Evolutionary conservation across 2,329 filamentous ascomycete species (phyloP).

Genomic region (Fonsecaea pugnacius): DNA sequence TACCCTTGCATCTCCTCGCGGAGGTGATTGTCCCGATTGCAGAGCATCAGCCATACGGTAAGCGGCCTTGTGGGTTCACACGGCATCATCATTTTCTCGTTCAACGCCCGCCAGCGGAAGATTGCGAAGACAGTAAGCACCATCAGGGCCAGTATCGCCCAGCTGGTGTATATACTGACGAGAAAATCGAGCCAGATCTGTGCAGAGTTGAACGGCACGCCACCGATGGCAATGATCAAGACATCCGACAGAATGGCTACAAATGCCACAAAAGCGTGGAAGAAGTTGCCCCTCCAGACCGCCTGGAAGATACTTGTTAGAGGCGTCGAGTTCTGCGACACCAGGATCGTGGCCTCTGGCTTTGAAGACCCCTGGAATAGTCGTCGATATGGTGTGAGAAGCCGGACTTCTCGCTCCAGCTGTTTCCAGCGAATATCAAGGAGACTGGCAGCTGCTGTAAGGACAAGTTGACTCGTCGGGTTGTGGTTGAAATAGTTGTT

Average conservation of each 20-base stretch:
- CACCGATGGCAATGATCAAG: slow-evolving; percentile 29
- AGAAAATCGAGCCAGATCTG: slow-evolving; percentile 23
- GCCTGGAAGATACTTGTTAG: slow-evolving; percentile 20
- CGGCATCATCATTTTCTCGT: slow-evolving; percentile 24
- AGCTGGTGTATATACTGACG: slow-evolving; percentile 22
- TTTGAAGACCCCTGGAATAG: slow-evolving; percentile 13
- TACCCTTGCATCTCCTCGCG: slow-evolving; percentile 15
- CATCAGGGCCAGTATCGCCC: slow-evolving; percentile 27
- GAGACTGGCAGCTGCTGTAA: slow-evolving; percentile 22
- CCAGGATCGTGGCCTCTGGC: slow-evolving; percentile 16
- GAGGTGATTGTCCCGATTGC: slow-evolving; percentile 20
- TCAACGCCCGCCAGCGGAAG: slow-evolving; percentile 23
- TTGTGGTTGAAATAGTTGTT: slow-evolving; percentile 31
- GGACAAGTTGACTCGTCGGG: slow-evolving; percentile 19
- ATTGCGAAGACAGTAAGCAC: slow-evolving; percentile 19
- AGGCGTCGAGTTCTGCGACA: slow-evolving; percentile 19
- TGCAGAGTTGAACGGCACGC: slow-evolving; percentile 26
- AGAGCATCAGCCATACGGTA: slow-evolving; percentile 29
- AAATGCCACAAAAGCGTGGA: slow-evolving; percentile 28
- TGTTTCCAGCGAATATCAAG: slow-evolving; percentile 21
- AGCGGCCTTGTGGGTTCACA: slow-evolving; percentile 23
- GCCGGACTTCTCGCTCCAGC: slow-evolving; percentile 29
- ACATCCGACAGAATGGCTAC: slow-evolving; percentile 29
- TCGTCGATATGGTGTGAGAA: slow-evolving; percentile 30
- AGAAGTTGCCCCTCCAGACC: slow-evolving; percentile 24